Conservation (phyloP, 176 grass and related monocot genomes). For the Eleusine indica region DNA sequence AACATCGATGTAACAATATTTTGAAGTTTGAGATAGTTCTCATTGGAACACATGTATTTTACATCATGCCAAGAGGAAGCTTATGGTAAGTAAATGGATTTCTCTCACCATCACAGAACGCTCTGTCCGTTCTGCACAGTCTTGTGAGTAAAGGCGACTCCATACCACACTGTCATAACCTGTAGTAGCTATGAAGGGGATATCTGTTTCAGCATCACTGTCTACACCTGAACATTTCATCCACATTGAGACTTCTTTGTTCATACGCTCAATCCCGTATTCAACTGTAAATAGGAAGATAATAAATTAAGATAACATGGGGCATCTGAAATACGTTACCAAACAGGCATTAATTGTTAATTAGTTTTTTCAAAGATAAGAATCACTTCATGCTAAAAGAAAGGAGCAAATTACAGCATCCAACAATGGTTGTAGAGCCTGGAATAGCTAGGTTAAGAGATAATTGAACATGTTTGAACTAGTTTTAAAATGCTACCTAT, state of each 20-base stretch:
- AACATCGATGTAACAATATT: slow-evolving; percentile 26
- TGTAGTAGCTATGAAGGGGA: slow-evolving; percentile 88
- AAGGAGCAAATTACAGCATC: neutral
- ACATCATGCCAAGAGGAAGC: neutral
- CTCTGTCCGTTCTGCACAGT: slow-evolving; percentile 40
- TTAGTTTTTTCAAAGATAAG: neutral
- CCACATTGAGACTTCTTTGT: slow-evolving; percentile 83
- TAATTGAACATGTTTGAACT: too few species aligned
- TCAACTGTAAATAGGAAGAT: slow-evolving; percentile 48
- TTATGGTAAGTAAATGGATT: neutral
- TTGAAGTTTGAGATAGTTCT: neutral
- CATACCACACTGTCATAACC: slow-evolving; percentile 95
- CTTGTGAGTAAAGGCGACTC: slow-evolving; percentile 82
- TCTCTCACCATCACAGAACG: slow-evolving; percentile 59
- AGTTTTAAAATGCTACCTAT: neutral
- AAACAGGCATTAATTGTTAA: slow-evolving; percentile 3
- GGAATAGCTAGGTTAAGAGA: too few species aligned
- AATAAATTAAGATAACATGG: neutral
- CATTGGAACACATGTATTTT: neutral
- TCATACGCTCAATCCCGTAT: slow-evolving; percentile 89
- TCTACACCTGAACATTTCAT: slow-evolving; percentile 64
- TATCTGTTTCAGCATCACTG: slow-evolving; percentile 34
- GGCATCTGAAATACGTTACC: neutral
- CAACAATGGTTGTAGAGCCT: too few species aligned
- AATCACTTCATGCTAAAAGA: slow-evolving; percentile 4